Evolutionary conservation across 2,329 filamentous ascomycete species (phyloP), one percentile per base, ranked within the genome.

Genomic region (Colletotrichum filicis): DNA sequence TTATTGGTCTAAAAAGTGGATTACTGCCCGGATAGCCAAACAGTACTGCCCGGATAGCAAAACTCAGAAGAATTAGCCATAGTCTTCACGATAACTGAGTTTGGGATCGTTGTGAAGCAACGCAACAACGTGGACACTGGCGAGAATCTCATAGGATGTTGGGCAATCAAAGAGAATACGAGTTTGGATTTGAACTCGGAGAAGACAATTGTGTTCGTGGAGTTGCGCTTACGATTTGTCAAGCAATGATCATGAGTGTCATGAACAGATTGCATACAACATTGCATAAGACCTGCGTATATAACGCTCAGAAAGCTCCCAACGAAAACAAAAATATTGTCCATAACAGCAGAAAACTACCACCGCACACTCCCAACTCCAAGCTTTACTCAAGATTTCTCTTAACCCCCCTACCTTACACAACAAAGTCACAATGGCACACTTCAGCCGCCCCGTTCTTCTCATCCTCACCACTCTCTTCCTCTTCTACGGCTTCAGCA

Each of bases 391-490:
- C 42, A 26, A 57, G 24, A 26, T 28, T 30, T 42, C 14, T 19
- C 35, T 52, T n/a, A 12, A 28, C 9, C 46, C 16, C 9, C 4
- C 11, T 35, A 42, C 62, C 9, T 22, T 53, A 35, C 32, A 35
- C 8, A 12, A 0, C 7, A 1, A 16, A 19, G 19, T 30, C 65
- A 67, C 24, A 37, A 67, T 67, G 65, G 42, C 65, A 2, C 11
- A 26, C 7, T 32, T 67, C 56, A 67, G 65, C 56, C 28, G 55
- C 4, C 56, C 65, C 22, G 16, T 60, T 4, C n/a, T 61, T 42
- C 53, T 53, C n/a, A 9, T 67, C 9, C 28, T 67, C 65, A 61
- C 56, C 4, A 67, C 65, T 8, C n/a, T 67, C n/a, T 53, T 61
- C 5, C 42, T 67, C 5, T 61, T 60, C 56, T 61, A 28, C 30